phyloP scores from a whole-genome alignment of 2,329 filamentous ascomycete genomes.

The Aspergillus brunneoviolaceus region DNA sequence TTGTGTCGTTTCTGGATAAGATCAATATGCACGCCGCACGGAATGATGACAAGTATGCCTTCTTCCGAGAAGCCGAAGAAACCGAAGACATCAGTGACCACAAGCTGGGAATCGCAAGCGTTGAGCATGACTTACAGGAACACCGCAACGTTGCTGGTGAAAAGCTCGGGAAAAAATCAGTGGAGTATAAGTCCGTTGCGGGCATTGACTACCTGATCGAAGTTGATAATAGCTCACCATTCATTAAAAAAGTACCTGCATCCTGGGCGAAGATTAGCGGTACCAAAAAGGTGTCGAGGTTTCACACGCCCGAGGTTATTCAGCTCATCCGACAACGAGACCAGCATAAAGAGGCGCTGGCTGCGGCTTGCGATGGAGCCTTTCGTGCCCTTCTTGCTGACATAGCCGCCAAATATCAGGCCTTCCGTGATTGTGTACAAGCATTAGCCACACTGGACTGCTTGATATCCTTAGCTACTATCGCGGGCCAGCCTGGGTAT shows the following conservation, averaged over 20 bases:
- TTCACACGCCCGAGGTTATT: slow-evolving; percentile 90
- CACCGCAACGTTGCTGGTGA: slow-evolving; percentile 71
- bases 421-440: slow-evolving; percentile 83
- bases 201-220: slow-evolving; percentile 96
- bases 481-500: slow-evolving; percentile 86
- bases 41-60: slow-evolving; percentile 87
- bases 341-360: slow-evolving; percentile 89
- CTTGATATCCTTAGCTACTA: slow-evolving; percentile 77
- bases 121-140: slow-evolving; percentile 82
- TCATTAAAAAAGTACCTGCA: slow-evolving; percentile 83
- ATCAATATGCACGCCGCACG: slow-evolving; percentile 83
- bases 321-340: slow-evolving; percentile 82
- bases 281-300: slow-evolving; percentile 87
- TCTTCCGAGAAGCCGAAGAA: slow-evolving; percentile 85
- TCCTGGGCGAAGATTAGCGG: slow-evolving; percentile 94
- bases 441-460: slow-evolving; percentile 86
- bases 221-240: slow-evolving; percentile 68
- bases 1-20: slow-evolving; percentile 74
- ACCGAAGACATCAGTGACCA: slow-evolving; percentile 86
- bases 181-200: slow-evolving; percentile 78
- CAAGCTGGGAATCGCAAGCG: slow-evolving; percentile 85
- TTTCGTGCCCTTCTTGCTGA: slow-evolving; percentile 70
- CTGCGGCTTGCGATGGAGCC: slow-evolving; percentile 84
- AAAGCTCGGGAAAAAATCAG: slow-evolving; percentile 69
- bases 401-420: slow-evolving; percentile 82